Evolutionary conservation across 805 yeast species (phyloP).

Genomic region (Hanseniaspora taiwanica): DNA sequence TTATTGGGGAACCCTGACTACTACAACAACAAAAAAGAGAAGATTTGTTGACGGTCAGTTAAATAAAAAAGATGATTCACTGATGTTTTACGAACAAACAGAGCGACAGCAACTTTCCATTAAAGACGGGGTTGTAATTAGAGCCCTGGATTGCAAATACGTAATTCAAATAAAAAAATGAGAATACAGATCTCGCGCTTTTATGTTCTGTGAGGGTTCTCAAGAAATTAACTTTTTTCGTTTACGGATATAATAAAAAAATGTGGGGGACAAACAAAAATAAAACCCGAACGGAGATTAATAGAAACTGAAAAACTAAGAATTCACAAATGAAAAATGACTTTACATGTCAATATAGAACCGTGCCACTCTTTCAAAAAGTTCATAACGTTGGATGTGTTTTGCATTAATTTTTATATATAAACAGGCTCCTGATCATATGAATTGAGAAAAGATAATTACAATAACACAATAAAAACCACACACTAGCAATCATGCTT

Average conservation of each 20-base stretch:
- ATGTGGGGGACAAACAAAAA: no score
- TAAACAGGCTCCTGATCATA: not conserved
- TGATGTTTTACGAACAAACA: conserved; percentile 70
- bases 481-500: not conserved
- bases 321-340: no score
- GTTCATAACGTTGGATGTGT: no score
- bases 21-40: conserved; percentile 38
- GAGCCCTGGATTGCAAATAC: conserved; percentile 2
- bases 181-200: no score
- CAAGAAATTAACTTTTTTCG: no score
- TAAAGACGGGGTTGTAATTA: conserved; percentile 59
- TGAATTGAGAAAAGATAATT: no score
- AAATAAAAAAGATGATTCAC: conserved; percentile 44
- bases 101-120: conserved; percentile 60
- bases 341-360: no score
- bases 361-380: no score
- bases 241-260: no score
- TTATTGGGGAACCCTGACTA: conserved; percentile 42
- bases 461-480: not conserved
- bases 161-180: no score
- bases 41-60: conserved; percentile 45
- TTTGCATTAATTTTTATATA: not conserved
- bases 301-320: no score
- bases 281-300: not conserved
- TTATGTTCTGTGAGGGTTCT: no score